Percentiles rank a stretch among this genome's conserved stretches.
These are phyloP conservation scores for Globisporangium ultimum DNA, from an alignment of 352 stramenopile species.

Conservation along the genomic window DNA sequence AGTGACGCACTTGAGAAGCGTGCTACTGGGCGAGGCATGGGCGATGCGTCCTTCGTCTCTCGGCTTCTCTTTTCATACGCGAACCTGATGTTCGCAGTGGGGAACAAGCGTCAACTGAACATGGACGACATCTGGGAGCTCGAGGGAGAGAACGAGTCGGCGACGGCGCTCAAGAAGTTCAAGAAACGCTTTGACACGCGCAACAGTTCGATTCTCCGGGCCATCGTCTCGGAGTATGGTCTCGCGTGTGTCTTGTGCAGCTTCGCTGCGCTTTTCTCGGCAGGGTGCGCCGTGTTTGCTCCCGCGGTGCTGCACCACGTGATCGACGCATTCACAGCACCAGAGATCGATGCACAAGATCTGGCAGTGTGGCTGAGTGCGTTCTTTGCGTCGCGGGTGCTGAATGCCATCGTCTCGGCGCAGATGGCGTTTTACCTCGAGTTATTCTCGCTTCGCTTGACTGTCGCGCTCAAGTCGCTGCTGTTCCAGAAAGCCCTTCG, in stretches of 20 bases:
- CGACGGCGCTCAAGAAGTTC: constrained; percentile 24
- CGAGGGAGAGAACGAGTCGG: constrained; percentile 21
- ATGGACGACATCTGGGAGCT: constrained; percentile 42
- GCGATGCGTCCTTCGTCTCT: constrained; percentile 16
- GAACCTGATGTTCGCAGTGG: constrained; percentile 29
- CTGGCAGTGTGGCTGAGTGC: constrained; percentile 29
- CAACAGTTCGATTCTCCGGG: constrained; percentile 23
- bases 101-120: constrained; percentile 42
- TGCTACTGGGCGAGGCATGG: too few species aligned
- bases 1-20: too few species aligned
- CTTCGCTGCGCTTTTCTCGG: constrained; percentile 23
- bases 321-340: constrained; percentile 24
- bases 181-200: constrained; percentile 15
- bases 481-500: constrained; percentile 44
- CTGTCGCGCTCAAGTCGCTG: constrained; percentile 32
- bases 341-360: constrained; percentile 23
- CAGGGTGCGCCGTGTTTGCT: constrained; percentile 31
- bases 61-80: constrained; percentile 43
- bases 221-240: constrained; percentile 25
- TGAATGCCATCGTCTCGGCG: constrained; percentile 21
- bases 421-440: constrained; percentile 27
- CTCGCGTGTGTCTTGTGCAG: constrained; percentile 23
- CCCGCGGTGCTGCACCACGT: constrained; percentile 46
- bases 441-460: constrained; percentile 27
- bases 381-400: constrained; percentile 37